phyloP scores from a whole-genome alignment of 495 filamentous ascomycete species.

The Bombardia bombarda region DNA sequence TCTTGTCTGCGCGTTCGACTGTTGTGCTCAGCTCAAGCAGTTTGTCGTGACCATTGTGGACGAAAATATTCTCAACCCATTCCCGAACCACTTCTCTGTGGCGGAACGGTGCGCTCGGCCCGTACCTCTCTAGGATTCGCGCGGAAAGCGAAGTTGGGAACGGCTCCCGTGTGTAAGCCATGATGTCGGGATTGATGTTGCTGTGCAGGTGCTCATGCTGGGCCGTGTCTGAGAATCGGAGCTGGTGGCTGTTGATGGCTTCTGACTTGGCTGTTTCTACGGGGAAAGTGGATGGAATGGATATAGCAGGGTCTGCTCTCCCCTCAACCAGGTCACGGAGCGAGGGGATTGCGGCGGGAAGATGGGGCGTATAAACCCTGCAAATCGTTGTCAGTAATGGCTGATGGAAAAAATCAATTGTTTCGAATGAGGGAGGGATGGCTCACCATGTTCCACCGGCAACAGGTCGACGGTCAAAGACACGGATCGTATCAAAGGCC shows the following conservation, averaged over 20 bases:
- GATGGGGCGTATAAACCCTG: constrained; percentile 28
- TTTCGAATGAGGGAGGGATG: no score
- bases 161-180: constrained; percentile 33
- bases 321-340: constrained; percentile 38
- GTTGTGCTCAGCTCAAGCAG: constrained; percentile 31
- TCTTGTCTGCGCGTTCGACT: constrained; percentile 32
- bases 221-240: constrained; percentile 45
- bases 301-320: constrained; percentile 39
- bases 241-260: constrained; percentile 28
- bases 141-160: constrained; percentile 24
- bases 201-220: constrained; percentile 37
- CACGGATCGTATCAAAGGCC: constrained; percentile 47
- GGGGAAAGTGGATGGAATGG: constrained; percentile 39
- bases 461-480: constrained; percentile 42
- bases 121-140: constrained; percentile 23
- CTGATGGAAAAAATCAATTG: background rate
- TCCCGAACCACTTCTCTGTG: constrained; percentile 29
- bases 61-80: constrained; percentile 32
- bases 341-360: constrained; percentile 30
- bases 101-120: constrained; percentile 26
- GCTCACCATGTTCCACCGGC: constrained; percentile 25
- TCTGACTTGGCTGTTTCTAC: constrained; percentile 31
- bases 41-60: constrained; percentile 25
- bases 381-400: background rate
- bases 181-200: constrained; percentile 32